Conservation (phyloP, 306 rosid species). For the Rosa multiflora region DNA sequence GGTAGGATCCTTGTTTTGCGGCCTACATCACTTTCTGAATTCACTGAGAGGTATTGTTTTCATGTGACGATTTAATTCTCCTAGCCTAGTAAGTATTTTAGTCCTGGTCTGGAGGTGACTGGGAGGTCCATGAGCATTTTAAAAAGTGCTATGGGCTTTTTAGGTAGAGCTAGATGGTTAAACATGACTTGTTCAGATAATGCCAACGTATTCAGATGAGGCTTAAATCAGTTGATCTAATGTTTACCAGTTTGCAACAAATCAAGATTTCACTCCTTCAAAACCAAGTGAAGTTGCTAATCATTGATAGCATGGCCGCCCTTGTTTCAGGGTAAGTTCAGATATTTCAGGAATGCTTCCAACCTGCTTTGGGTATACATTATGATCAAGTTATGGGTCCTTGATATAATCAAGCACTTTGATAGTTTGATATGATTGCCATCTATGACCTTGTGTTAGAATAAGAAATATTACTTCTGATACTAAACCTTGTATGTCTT, state of each 20-base stretch:
- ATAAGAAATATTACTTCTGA: not conserved
- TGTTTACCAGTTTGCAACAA: conserved; percentile 65
- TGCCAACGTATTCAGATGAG: not conserved
- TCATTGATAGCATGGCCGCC: conserved; percentile 94
- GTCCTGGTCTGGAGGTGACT: not conserved
- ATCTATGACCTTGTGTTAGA: not conserved
- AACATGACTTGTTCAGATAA: conserved; percentile 1
- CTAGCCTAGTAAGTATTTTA: conserved; percentile 7
- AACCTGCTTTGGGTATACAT: not conserved
- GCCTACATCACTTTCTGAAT: conserved; percentile 78
- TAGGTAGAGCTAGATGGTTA: not conserved
- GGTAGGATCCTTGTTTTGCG: conserved; percentile 80
- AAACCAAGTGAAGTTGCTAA: conserved; percentile 76
- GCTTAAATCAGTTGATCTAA: conserved; percentile 8
- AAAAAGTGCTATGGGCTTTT: not conserved
- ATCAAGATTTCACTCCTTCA: conserved; percentile 72
- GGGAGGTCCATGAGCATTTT: not conserved
- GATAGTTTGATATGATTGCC: not conserved
- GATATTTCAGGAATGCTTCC: conserved; percentile 13
- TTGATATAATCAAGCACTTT: not conserved
- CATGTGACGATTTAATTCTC: conserved; percentile 7
- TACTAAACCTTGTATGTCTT: not conserved
- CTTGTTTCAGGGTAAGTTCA: conserved; percentile 68
- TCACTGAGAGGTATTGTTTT: conserved; percentile 66
- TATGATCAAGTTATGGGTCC: not conserved